phyloP scores from a whole-genome alignment of 2,329 filamentous ascomycete genomes.

The Magnaporthiopsis rhizophila region DNA sequence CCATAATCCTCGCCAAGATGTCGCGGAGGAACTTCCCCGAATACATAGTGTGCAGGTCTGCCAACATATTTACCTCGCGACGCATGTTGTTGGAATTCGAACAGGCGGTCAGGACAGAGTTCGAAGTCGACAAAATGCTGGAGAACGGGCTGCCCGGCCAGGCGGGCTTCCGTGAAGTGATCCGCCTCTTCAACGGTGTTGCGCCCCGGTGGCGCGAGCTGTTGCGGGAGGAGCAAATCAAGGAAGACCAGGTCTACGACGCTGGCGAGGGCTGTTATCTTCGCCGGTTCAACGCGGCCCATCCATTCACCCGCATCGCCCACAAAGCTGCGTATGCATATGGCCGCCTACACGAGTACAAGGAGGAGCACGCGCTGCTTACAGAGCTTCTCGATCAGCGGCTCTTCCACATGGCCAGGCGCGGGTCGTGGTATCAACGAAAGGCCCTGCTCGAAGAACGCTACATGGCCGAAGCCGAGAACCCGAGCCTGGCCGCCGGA shows the following conservation, averaged over 20 bases:
- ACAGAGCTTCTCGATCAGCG: conserved; percentile 69
- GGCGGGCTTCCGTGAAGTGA: conserved; percentile 56
- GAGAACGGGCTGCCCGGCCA: conserved; percentile 66
- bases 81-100: conserved; percentile 79
- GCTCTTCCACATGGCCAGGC: conserved; percentile 75
- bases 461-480: conserved; percentile 68
- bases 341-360: conserved; percentile 73
- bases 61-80: conserved; percentile 79
- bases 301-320: conserved; percentile 87
- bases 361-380: conserved; percentile 66
- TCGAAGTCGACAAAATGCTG: conserved; percentile 70
- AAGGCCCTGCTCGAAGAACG: conserved; percentile 92
- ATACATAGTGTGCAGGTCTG: conserved; percentile 83
- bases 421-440: conserved; percentile 91
- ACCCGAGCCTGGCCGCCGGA: conserved; percentile 27
- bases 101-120: conserved; percentile 73
- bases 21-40: conserved; percentile 79
- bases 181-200: conserved; percentile 65
- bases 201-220: conserved; percentile 74
- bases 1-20: conserved; percentile 88
- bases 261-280: conserved; percentile 83
- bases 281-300: conserved; percentile 80
- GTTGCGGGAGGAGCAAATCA: conserved; percentile 65
- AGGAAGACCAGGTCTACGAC: conserved; percentile 70
- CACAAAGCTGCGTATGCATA: conserved; percentile 79